Evolutionary conservation across 73 alveolate genomes (phyloP).

Genomic region (Breviolum minutum): DNA sequence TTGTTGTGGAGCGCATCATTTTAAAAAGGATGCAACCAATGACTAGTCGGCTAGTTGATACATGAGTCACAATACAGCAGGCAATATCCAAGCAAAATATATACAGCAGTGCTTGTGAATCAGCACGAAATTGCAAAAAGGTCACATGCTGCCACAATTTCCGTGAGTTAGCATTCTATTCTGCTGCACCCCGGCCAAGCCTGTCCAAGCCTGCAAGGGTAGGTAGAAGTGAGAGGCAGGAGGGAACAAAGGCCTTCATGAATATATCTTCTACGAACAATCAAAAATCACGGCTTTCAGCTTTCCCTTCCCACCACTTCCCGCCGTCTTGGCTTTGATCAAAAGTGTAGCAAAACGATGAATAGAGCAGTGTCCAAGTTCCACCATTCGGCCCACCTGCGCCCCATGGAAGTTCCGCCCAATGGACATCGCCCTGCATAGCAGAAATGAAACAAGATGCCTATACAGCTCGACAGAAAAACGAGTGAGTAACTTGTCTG

Average conservation of each 20-base stretch:
- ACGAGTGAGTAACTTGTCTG: too few species aligned
- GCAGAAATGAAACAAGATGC: too few species aligned
- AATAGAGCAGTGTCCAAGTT: too few species aligned
- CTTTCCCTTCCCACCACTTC: background rate
- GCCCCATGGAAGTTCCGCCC: conserved; percentile 24
- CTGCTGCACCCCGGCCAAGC: background rate
- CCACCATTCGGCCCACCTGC: background rate
- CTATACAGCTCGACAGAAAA: too few species aligned
- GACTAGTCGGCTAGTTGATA: background rate
- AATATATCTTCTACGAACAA: background rate
- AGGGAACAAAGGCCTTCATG: background rate
- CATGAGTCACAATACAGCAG: background rate
- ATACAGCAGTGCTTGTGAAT: background rate
- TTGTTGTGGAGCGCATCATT: background rate
- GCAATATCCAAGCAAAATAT: background rate
- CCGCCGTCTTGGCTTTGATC: background rate
- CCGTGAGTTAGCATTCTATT: background rate
- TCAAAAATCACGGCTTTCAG: background rate
- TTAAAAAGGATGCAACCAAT: background rate
- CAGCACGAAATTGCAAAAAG: background rate
- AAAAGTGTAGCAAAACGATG: too few species aligned
- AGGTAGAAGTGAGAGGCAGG: too few species aligned
- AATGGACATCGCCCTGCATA: conserved; percentile 8
- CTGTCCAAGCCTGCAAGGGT: conserved; percentile 11
- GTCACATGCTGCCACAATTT: background rate